Evolutionary conservation across 2,329 filamentous ascomycete genomes (phyloP).

Genomic region (Microascus cirrosus): DNA sequence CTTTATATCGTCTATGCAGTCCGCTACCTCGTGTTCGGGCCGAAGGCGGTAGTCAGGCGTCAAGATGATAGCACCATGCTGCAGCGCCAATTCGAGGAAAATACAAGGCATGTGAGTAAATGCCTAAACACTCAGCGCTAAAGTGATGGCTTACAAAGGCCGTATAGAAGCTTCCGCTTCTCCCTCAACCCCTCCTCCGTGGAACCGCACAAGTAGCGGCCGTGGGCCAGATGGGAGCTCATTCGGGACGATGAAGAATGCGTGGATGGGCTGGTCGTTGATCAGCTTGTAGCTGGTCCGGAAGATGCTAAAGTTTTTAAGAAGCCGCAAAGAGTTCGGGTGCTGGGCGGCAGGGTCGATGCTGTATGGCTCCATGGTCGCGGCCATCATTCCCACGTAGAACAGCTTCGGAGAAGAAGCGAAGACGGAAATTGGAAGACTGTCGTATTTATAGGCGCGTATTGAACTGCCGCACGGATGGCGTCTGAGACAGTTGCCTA

Average conservation of each 20-base stretch:
- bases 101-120: background rate
- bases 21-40: background rate
- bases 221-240: background rate
- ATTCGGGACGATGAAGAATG: slow-evolving; percentile 1
- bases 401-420: too few relatives aligned
- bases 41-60: slow-evolving; percentile 2
- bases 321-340: background rate
- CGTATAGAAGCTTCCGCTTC: slow-evolving; percentile 3
- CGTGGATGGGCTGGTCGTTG: slow-evolving; percentile 1
- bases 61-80: background rate
- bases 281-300: background rate
- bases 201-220: background rate
- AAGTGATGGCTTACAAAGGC: background rate
- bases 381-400: too few relatives aligned
- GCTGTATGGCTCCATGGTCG: slow-evolving; percentile 1
- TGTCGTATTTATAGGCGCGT: too few relatives aligned
- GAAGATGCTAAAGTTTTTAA: background rate
- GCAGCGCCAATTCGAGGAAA: background rate
- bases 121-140: background rate
- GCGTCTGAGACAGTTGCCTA: too few relatives aligned
- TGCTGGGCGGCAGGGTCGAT: background rate
- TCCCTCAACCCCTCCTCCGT: slow-evolving; percentile 1
- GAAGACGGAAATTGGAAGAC: too few relatives aligned
- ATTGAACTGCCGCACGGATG: too few relatives aligned
- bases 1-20: background rate